phyloP scores from a whole-genome alignment of 78 protist genomes.

The Pelomyxa schiedti region DNA sequence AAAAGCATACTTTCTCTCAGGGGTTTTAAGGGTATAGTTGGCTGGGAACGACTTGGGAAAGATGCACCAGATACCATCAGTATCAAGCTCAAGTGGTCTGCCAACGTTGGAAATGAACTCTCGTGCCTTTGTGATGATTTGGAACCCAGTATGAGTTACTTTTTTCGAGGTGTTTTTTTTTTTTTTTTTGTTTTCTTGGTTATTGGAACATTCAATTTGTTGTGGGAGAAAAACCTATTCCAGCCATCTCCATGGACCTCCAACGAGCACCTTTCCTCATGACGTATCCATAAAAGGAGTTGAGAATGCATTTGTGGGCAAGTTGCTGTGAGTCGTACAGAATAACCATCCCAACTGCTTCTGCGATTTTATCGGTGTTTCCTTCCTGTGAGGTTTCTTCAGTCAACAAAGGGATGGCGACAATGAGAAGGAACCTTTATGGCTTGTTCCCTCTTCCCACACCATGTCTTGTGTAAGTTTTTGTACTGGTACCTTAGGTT shows the following conservation, averaged over 20 bases:
- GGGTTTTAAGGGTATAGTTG: constrained; percentile 40
- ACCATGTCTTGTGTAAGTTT: constrained; percentile 63
- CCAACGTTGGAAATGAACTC: constrained; percentile 84
- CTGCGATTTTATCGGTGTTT: not conserved
- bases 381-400: not conserved
- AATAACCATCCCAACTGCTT: constrained; percentile 40
- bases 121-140: constrained; percentile 79
- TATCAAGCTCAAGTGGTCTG: constrained; percentile 96
- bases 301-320: constrained; percentile 99
- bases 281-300: constrained; percentile 99
- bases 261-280: constrained; percentile 97
- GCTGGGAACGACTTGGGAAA: constrained; percentile 94
- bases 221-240: constrained; percentile 46
- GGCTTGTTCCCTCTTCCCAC: constrained; percentile 31
- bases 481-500: constrained; percentile 86
- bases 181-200: not conserved
- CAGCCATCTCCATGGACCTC: constrained; percentile 99
- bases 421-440: constrained; percentile 9
- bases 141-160: constrained; percentile 93
- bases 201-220: not conserved
- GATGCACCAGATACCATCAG: constrained; percentile 99
- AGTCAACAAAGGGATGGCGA: too few relatives aligned
- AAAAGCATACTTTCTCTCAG: too few relatives aligned
- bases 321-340: constrained; percentile 98
- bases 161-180: not conserved